Conservation (phyloP, 306 rosid genomes). For the Cotoneaster glaucophyllus region DNA sequence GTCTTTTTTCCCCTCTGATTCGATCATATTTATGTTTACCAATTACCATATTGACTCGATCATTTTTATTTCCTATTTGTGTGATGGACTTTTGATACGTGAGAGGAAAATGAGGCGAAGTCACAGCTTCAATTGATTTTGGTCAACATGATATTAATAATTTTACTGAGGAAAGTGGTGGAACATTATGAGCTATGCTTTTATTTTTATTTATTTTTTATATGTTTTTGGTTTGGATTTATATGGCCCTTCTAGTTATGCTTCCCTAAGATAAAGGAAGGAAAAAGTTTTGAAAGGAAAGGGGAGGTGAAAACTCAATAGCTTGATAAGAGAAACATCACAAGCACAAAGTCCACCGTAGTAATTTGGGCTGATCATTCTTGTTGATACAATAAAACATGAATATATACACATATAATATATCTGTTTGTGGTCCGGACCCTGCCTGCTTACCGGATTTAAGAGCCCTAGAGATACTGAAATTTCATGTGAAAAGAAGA, state of each 20-base stretch:
- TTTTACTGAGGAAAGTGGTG: background rate
- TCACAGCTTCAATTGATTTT: background rate
- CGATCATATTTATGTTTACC: background rate
- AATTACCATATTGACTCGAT: background rate
- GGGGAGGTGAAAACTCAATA: background rate
- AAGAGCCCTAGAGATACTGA: background rate
- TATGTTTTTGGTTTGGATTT: background rate
- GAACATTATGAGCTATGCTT: background rate
- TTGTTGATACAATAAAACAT: background rate
- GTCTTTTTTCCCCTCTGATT: constrained; percentile 23
- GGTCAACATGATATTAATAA: background rate
- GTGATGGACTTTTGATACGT: background rate
- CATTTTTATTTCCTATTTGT: constrained; percentile 3
- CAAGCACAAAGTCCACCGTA: background rate
- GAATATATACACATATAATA: background rate
- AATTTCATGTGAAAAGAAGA: background rate
- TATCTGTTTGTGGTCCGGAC: background rate
- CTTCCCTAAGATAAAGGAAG: background rate
- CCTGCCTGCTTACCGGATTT: background rate
- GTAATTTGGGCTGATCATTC: background rate
- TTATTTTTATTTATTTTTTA: background rate
- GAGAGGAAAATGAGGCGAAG: background rate
- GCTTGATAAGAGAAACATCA: background rate
- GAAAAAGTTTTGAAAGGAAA: background rate
- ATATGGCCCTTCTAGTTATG: background rate